Conservation (phyloP, 345 rosid species). For the Brassica incana region DNA sequence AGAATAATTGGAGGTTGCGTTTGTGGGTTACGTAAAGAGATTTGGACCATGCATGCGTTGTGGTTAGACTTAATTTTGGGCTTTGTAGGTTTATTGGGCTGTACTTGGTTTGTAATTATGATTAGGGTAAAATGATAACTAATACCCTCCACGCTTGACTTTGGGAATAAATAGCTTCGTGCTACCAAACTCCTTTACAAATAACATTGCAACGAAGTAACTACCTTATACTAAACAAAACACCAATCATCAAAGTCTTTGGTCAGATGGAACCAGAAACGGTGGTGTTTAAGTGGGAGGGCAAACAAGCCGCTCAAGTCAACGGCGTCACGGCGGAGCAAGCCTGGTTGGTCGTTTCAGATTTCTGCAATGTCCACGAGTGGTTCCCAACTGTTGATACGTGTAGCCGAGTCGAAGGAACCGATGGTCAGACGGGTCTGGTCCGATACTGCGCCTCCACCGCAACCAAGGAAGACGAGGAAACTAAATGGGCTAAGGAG, state of each 20-base stretch:
- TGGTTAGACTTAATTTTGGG: background rate
- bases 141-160: background rate
- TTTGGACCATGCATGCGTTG: background rate
- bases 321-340: constrained; percentile 48
- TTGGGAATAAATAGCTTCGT: constrained; percentile 22
- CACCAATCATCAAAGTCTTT: background rate
- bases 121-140: background rate
- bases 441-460: constrained; percentile 50
- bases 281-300: constrained; percentile 52
- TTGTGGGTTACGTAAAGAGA: background rate
- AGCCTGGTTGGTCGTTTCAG: constrained; percentile 55
- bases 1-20: background rate
- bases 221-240: background rate
- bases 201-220: background rate
- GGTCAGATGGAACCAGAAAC: constrained; percentile 28
- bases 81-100: constrained; percentile 3
- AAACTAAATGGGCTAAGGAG: constrained; percentile 56
- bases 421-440: constrained; percentile 53
- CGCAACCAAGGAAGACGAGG: constrained; percentile 1
- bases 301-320: constrained; percentile 45
- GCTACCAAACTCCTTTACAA: background rate
- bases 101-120: background rate
- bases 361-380: constrained; percentile 64
- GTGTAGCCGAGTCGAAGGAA: constrained; percentile 53
- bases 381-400: constrained; percentile 50